Base-by-base conservation (phyloP, 306 rosid species). In the Nissolia schottii region DNA sequence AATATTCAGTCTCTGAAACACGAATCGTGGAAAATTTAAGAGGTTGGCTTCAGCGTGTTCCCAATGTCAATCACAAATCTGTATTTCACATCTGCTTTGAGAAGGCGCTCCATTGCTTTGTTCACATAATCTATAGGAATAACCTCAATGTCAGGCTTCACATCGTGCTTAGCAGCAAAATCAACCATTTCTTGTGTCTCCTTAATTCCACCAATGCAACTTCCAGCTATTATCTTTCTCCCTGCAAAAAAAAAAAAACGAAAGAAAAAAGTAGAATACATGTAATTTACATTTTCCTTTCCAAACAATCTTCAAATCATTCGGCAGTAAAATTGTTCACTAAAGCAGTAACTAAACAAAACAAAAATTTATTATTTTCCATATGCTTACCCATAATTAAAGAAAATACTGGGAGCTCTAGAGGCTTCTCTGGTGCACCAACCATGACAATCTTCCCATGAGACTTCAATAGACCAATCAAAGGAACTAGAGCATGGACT, bases 121-220 rank as follows among this genome's bases (percentile, higher is more conserved):
- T 79, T 79, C 66, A 79, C 79, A 58, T 79, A 79, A 53, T 77
- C 85, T 0, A 77, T 31, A 1, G 82, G 59, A 40, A 81, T 69
- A 35, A 81, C 76, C 71, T 72, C 81, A 7, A 66, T 35, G 13
- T 81, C 82, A 11, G 81, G 73, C 5, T 57, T 64, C 3, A 70
- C 56, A 37, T 45, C 18, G 20, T 83, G 68, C 34, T 83, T 55
- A 6, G 75, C 73, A 40, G 78, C 79, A 79, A 49, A 75, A 51
- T 79, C 79, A 11, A 84, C 16, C 87, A 80, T 83, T 55, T 83
- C 87, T 38, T 80, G 87, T 0, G 85, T 83, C 73, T 83, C 87
- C 78, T 85, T 85, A 67, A 82, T 72, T 16, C 89, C 86, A 50
- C 89, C 89, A 64, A 69, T 63, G 74, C 31, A n/a, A 60, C 85